These are phyloP conservation scores for Taphrina wiesneri DNA, from an alignment of 1,139 yeast species.

Conservation along the genomic window DNA sequence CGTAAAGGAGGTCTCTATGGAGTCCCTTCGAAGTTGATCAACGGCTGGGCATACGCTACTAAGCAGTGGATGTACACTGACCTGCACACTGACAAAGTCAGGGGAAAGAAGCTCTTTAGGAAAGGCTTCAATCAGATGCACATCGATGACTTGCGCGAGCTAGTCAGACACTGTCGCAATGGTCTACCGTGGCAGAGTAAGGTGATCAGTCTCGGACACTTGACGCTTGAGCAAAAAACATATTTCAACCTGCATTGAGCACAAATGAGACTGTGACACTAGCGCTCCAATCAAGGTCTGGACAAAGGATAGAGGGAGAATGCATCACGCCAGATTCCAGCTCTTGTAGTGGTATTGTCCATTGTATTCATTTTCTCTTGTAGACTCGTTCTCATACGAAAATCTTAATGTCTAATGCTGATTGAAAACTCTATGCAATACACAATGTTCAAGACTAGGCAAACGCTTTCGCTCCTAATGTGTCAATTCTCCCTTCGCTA, in stretches of 20 bases:
- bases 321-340: neutral
- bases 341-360: too few species aligned
- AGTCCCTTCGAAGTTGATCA: neutral
- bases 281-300: too few species aligned
- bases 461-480: neutral
- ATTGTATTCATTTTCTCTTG: too few species aligned
- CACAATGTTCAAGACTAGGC: neutral
- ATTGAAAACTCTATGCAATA: neutral
- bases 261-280: too few species aligned
- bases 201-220: neutral
- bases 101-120: neutral
- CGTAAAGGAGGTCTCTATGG: neutral
- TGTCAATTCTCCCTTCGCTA: neutral
- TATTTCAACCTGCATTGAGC: neutral
- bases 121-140: neutral
- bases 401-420: neutral
- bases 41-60: neutral
- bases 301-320: too few species aligned
- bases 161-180: neutral
- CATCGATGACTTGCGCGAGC: neutral
- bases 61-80: neutral
- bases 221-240: neutral
- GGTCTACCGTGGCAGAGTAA: slow-evolving; percentile 2
- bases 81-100: neutral
- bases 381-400: too few species aligned